Evolutionary conservation across 345 rosid species (phyloP).

Genomic region (Citrus mangshanensis): DNA sequence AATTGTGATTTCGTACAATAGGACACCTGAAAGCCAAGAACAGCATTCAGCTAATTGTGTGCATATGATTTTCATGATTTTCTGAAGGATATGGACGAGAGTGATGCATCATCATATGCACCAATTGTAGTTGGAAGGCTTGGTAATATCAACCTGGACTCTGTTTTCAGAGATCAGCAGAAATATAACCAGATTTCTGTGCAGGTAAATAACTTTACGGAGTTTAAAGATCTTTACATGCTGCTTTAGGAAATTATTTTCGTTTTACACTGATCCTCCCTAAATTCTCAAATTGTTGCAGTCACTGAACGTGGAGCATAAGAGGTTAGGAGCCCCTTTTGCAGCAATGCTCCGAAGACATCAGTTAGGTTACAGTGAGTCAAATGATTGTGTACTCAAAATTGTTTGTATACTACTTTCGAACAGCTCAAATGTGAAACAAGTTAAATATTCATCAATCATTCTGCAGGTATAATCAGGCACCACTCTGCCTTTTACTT

Average conservation of each 20-base stretch:
- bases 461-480: conserved; percentile 68
- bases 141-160: conserved; percentile 55
- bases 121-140: conserved; percentile 64
- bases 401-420: conserved; percentile 55
- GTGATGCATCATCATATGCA: conserved; percentile 33
- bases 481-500: conserved; percentile 7
- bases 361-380: conserved; percentile 41
- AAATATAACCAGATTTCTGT: conserved; percentile 65
- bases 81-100: conserved; percentile 53
- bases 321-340: conserved; percentile 86
- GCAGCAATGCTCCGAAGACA: conserved; percentile 86
- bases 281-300: conserved; percentile 29
- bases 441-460: conserved; percentile 70
- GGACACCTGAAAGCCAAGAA: background rate
- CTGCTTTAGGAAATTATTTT: background rate
- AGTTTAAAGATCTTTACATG: background rate
- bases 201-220: conserved; percentile 45
- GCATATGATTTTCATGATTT: conserved; percentile 27
- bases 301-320: conserved; percentile 69
- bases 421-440: conserved; percentile 60
- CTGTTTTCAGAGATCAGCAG: conserved; percentile 56
- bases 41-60: conserved; percentile 12
- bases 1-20: background rate
- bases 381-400: conserved; percentile 52
- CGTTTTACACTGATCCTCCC: conserved; percentile 4